A percentile compares a stretch with the other conserved stretches of the same genome.
These are phyloP conservation scores for Alloteropsis angusta DNA, from an alignment of 202 grass and related monocot species.

Conservation along the genomic window DNA sequence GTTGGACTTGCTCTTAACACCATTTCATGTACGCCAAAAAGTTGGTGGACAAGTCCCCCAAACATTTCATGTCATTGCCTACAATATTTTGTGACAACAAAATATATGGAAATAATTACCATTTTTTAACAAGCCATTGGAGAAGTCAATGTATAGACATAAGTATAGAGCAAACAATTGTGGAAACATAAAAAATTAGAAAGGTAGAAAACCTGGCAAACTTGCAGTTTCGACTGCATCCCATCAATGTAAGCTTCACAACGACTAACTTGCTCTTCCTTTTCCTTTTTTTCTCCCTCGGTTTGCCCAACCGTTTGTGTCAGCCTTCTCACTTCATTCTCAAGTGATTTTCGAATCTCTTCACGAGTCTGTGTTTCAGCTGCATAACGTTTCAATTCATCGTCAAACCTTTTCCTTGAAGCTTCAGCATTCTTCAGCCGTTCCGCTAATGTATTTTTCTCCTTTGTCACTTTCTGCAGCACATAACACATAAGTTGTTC, in stretches of 20 bases:
- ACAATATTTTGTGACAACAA: background rate
- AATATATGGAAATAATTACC: background rate
- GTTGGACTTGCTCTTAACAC: too few relatives aligned
- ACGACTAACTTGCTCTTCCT: constrained; percentile 76
- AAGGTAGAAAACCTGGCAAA: constrained; percentile 57
- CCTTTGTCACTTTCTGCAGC: constrained; percentile 71
- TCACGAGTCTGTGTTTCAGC: constrained; percentile 59
- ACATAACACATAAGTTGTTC: constrained; percentile 1
- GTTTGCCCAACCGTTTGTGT: constrained; percentile 59
- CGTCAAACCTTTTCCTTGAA: constrained; percentile 68
- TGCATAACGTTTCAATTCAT: constrained; percentile 78
- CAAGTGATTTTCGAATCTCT: constrained; percentile 58
- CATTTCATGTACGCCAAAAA: background rate
- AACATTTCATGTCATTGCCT: background rate
- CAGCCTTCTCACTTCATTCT: constrained; percentile 72
- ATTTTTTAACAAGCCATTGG: background rate
- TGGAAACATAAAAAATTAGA: background rate
- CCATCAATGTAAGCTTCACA: constrained; percentile 83
- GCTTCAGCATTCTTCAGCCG: constrained; percentile 71
- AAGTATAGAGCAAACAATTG: background rate
- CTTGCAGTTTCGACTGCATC: constrained; percentile 89
- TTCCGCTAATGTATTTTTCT: constrained; percentile 78
- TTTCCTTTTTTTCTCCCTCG: constrained; percentile 79
- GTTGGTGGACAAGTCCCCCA: background rate
- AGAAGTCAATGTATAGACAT: background rate